A percentile compares a stretch with the other conserved stretches of the same genome.
Evolutionary conservation across 345 rosid species (phyloP).

Genomic region (Atalantia buxifolia): DNA sequence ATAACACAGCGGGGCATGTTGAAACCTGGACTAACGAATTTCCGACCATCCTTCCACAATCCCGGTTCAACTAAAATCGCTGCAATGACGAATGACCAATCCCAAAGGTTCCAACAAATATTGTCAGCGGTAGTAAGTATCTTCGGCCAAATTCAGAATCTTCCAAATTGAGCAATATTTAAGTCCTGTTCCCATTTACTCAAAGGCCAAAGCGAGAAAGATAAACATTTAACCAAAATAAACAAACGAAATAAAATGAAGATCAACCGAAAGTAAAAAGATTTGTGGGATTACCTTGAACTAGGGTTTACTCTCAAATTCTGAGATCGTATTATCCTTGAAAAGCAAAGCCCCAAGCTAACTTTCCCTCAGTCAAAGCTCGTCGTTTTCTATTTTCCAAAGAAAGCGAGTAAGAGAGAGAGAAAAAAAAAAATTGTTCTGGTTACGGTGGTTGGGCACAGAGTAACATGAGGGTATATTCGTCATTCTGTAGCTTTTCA

Average conservation of each 20-base stretch:
- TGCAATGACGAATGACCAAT: not conserved
- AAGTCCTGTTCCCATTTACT: not conserved
- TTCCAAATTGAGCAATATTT: not conserved
- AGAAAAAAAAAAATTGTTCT: not conserved
- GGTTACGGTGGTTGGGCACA: not conserved
- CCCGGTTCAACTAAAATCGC: conserved; percentile 1
- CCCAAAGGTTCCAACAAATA: not conserved
- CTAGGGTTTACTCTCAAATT: not conserved
- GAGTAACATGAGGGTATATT: not conserved
- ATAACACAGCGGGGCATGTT: conserved; percentile 33
- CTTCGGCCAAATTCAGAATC: not conserved
- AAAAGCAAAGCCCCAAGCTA: not conserved
- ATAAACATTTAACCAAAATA: not conserved
- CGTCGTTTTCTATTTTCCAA: not conserved
- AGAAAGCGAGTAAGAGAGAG: not conserved
- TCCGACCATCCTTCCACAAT: conserved; percentile 44
- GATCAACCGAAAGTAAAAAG: not conserved
- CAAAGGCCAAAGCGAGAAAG: not conserved
- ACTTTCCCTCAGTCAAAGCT: not conserved
- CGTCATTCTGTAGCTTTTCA: not conserved
- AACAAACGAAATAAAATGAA: not conserved
- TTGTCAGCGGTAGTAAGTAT: not conserved
- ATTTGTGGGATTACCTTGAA: conserved; percentile 6
- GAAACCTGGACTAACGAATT: conserved; percentile 41
- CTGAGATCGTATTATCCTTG: not conserved